Evolutionary conservation across 2,329 filamentous ascomycete genomes (phyloP).

Genomic region (Mycogone perniciosa): DNA sequence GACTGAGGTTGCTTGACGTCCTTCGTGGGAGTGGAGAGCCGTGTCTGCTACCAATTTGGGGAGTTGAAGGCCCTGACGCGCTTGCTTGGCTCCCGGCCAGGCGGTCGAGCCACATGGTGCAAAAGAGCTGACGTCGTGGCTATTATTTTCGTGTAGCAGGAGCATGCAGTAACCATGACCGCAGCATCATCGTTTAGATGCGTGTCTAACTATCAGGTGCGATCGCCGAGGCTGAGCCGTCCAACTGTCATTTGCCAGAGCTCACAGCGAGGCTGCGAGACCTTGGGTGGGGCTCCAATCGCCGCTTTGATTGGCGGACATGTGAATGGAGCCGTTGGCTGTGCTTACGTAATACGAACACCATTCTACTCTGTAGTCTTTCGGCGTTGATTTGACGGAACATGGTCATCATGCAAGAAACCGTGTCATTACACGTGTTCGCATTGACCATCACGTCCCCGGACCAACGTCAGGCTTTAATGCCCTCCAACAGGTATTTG

Average conservation of each 20-base stretch:
- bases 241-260: not conserved
- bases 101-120: constrained; percentile 82
- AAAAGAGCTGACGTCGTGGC: not conserved
- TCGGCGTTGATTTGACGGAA: too few relatives aligned
- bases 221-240: not conserved
- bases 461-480: too few relatives aligned
- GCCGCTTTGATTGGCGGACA: not conserved
- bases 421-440: too few relatives aligned
- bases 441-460: too few relatives aligned
- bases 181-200: constrained; percentile 1
- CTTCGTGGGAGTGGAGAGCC: constrained; percentile 66
- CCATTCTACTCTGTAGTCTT: too few relatives aligned
- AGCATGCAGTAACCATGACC: constrained; percentile 1
- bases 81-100: constrained; percentile 61
- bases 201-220: not conserved
- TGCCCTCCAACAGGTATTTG: too few relatives aligned
- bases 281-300: not conserved
- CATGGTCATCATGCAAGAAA: too few relatives aligned
- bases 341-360: too few relatives aligned
- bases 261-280: not conserved
- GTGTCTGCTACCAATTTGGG: constrained; percentile 57
- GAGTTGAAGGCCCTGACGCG: constrained; percentile 51
- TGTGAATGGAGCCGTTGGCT: not conserved
- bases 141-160: not conserved
- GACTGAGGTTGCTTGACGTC: constrained; percentile 61